Conservation (phyloP, 495 filamentous ascomycete genomes). For the Podospora conica region DNA sequence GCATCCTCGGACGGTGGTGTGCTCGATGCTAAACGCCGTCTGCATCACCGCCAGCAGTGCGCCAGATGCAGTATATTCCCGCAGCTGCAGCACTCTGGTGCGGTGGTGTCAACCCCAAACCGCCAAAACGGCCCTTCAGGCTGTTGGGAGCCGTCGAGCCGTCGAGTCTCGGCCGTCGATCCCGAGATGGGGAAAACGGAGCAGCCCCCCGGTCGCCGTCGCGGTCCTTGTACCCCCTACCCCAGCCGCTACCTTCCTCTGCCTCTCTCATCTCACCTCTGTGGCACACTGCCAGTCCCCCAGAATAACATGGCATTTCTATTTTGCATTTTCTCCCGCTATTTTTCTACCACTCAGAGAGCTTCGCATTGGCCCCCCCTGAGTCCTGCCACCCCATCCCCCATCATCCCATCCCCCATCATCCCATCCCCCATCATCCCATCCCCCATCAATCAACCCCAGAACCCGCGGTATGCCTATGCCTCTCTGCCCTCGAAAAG, state of each 20-base stretch:
- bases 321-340: constrained; percentile 23
- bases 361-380: constrained; percentile 10
- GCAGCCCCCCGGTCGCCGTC: neutral
- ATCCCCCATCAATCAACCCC: constrained; percentile 13
- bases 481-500: neutral
- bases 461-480: no score
- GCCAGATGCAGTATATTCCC: neutral
- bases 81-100: neutral
- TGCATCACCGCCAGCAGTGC: neutral
- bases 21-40: neutral
- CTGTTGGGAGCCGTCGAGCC: neutral
- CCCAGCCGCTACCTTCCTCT: constrained; percentile 20
- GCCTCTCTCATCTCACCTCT: constrained; percentile 18
- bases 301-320: constrained; percentile 24
- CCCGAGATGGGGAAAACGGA: neutral
- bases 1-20: neutral
- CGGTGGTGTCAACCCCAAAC: neutral
- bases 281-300: constrained; percentile 12
- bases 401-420: neutral
- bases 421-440: constrained; percentile 9
- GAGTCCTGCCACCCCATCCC: constrained; percentile 3
- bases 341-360: constrained; percentile 18
- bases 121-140: neutral
- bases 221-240: constrained; percentile 11
- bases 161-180: neutral